Base-by-base conservation (phyloP, 371 early-diverging fungal genomes). In the Mortierella sp. region DNA sequence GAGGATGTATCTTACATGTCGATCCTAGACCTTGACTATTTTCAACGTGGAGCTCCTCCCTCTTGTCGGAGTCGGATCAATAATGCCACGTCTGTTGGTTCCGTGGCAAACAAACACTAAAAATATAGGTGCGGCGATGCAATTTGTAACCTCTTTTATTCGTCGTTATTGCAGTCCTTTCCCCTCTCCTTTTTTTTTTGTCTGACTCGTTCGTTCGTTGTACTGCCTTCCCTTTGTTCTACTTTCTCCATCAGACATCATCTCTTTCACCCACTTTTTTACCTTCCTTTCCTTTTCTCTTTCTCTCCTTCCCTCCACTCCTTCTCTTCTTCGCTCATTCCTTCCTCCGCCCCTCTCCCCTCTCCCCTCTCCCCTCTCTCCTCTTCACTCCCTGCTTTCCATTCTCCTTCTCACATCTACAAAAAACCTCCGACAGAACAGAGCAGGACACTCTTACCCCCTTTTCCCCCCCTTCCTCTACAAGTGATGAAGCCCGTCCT, bases 401-500 rank as follows among this genome's bases (percentile, higher is more conserved):
- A 4, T 49, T 27, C 65, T 32, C n/a, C 35, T 10, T 6, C 56
- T 14, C 12, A 16, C 16, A 24, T 43, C 51, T 4, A 21, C 51
- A 21, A 21, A 16, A 7, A 21, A 11, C 43, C 46, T 38, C 43
- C 5, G n/a, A 43, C 44, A 70, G 38, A 38, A 12, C 27, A 51
- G 16, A 46, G 48, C 48, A 70, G 21, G 7, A 27, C 21, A 46
- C n/a, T 12, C 71, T 6, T 54, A 10, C 41, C 41, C 11, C 32
- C 21, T 44, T 76, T 56, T 29, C n/a, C 35, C 12, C 7, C 7
- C 5, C 32, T 18, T 16, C 35, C 16, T 35, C 6, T 16, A 32
- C 29, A 6, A 65, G 55, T 55, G 49, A 84, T 82, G 86, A 78
- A 82, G 68, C 75, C 79, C 72, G 58, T 76, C 55, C 80, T 86